These are phyloP conservation scores for Neurospora sp. DNA, from an alignment of 2,329 filamentous ascomycete genomes.

Conservation along the genomic window DNA sequence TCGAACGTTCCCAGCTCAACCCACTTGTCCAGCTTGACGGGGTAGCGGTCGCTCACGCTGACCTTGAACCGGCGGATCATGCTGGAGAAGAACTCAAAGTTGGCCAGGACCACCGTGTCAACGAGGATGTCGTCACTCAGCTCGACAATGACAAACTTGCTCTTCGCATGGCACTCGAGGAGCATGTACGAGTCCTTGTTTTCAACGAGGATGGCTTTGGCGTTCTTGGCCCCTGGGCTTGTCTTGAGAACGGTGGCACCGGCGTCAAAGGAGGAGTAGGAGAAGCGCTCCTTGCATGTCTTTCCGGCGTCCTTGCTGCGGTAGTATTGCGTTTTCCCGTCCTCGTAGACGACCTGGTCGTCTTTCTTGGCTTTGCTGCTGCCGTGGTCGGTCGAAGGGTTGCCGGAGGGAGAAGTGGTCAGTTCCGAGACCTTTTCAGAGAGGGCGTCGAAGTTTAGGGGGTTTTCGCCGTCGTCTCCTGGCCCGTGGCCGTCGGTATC, in stretches of 20 bases:
- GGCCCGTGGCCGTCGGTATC: conserved; percentile 61
- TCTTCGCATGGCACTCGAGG: conserved; percentile 73
- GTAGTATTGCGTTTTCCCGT: conserved; percentile 43
- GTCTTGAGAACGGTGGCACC: conserved; percentile 90
- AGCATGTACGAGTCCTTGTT: conserved; percentile 99
- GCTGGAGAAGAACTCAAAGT: conserved; percentile 98
- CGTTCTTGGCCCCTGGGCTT: conserved; percentile 75
- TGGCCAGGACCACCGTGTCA: conserved; percentile 93
- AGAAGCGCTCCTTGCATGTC: conserved; percentile 96
- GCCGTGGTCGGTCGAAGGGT: conserved; percentile 16
- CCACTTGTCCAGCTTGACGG: conserved; percentile 88
- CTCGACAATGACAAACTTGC: conserved; percentile 93
- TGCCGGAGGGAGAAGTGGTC: conserved; percentile 23
- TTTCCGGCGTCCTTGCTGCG: conserved; percentile 89
- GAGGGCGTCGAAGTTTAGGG: conserved; percentile 43
- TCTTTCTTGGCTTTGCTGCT: conserved; percentile 22
- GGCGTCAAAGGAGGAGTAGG: conserved; percentile 94
- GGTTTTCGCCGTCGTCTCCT: conserved; percentile 82
- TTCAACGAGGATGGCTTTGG: conserved; percentile 82
- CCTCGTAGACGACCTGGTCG: conserved; percentile 36
- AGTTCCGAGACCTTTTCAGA: conserved; percentile 37
- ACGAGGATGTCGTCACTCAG: conserved; percentile 79
- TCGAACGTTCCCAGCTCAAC: conserved; percentile 80
- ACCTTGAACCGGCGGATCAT: conserved; percentile 88
- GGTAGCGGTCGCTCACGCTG: conserved; percentile 90